Evolutionary conservation across 2,329 filamentous ascomycete species (phyloP).

Genomic region (Trichophyton schoenleinii): DNA sequence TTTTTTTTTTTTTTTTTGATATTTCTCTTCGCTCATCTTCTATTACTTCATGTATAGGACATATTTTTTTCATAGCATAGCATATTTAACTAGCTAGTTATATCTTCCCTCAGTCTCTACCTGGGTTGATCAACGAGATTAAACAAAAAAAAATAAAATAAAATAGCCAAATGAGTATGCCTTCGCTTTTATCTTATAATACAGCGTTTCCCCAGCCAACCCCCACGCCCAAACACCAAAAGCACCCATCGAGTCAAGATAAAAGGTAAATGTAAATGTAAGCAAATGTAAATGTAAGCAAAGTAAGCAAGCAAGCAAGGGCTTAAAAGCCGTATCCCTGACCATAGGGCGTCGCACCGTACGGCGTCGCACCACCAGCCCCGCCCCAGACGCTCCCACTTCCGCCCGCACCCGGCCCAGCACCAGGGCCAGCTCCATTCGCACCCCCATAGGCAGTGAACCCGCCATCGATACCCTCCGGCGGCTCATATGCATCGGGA

Average conservation of each 20-base stretch:
- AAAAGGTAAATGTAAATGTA: neutral
- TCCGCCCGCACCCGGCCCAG: slow-evolving; percentile 7
- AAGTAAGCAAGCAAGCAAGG: neutral
- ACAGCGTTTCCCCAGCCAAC: too few species aligned
- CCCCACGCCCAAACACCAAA: too few species aligned
- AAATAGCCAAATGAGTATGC: neutral
- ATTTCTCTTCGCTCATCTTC: neutral
- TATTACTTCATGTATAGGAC: neutral
- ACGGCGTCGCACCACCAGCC: slow-evolving; percentile 41
- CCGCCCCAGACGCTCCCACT: slow-evolving; percentile 55
- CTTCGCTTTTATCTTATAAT: neutral
- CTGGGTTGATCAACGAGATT: neutral
- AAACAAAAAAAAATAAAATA: neutral
- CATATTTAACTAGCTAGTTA: neutral
- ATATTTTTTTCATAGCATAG: neutral
- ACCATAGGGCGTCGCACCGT: slow-evolving; percentile 52
- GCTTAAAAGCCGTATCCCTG: slow-evolving; percentile 24
- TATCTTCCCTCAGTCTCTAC: neutral
- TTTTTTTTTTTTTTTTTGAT: neutral
- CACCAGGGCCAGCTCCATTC: slow-evolving; percentile 9
- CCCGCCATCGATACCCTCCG: slow-evolving; percentile 32
- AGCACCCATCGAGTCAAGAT: too few species aligned
- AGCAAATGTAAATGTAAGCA: too few species aligned
- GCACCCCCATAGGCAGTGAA: slow-evolving; percentile 28
- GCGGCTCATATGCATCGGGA: slow-evolving; percentile 38